Conservation (phyloP, 2,329 filamentous ascomycete species). For the Claviceps quebecensis region DNA sequence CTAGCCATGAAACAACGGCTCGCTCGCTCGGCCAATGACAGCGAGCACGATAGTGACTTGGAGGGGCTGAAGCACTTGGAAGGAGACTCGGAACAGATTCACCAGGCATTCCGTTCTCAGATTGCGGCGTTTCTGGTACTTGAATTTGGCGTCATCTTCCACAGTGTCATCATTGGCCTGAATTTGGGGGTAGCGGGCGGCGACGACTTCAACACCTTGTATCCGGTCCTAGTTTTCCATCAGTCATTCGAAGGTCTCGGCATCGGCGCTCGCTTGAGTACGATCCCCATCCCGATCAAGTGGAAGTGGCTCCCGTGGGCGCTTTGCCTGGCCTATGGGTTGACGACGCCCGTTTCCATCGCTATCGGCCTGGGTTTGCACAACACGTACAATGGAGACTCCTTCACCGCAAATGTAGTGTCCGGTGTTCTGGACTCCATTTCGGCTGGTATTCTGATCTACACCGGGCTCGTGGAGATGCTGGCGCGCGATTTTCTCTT, state of each 20-base stretch:
- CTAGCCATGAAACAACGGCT: neutral
- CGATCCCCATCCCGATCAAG: constrained; percentile 34
- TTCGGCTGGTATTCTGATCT: constrained; percentile 72
- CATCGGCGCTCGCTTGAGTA: constrained; percentile 45
- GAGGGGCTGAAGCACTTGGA: constrained; percentile 11
- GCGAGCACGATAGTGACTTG: constrained; percentile 8
- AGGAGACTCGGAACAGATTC: constrained; percentile 6
- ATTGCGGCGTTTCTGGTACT: constrained; percentile 33
- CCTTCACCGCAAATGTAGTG: constrained; percentile 38
- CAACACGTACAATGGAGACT: constrained; percentile 14
- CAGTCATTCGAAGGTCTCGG: constrained; percentile 50
- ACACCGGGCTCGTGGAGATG: constrained; percentile 75
- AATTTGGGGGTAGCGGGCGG: constrained; percentile 42
- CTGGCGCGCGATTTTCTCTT: constrained; percentile 79
- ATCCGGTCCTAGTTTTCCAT: constrained; percentile 48
- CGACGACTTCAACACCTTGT: constrained; percentile 41
- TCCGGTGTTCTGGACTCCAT: constrained; percentile 77
- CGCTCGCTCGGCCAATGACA: neutral
- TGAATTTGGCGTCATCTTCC: constrained; percentile 49
- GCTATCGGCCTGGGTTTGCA: constrained; percentile 33
- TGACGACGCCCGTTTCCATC: constrained; percentile 38
- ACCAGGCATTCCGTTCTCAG: constrained; percentile 19
- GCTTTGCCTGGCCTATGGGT: constrained; percentile 31
- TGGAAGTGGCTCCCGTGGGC: constrained; percentile 32
- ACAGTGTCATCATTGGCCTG: constrained; percentile 49